A percentile compares a stretch with the other conserved stretches of the same genome.
Conservation (phyloP, 2,329 filamentous ascomycete species). For the Nannizziopsis barbatae region DNA sequence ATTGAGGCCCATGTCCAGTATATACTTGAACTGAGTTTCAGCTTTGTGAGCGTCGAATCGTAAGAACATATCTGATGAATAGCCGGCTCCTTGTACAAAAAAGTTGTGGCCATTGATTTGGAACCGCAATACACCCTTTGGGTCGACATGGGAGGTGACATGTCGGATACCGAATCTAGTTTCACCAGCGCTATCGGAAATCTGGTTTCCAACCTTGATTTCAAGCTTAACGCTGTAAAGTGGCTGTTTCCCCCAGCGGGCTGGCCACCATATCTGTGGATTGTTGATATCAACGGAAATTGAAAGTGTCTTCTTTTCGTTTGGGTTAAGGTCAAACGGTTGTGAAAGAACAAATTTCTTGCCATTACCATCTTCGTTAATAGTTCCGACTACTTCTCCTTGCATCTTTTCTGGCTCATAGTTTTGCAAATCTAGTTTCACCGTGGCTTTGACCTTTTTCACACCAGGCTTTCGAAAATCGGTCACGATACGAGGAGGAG, state of each 20-base stretch:
- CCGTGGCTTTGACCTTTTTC: slow-evolving; percentile 31
- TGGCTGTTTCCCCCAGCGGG: slow-evolving; percentile 40
- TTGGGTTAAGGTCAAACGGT: too few species aligned
- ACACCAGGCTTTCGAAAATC: slow-evolving; percentile 30
- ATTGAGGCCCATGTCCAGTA: slow-evolving; percentile 52
- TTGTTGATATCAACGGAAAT: slow-evolving; percentile 22
- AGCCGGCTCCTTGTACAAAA: slow-evolving; percentile 51
- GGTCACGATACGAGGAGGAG: slow-evolving; percentile 39
- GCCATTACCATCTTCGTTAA: too few species aligned
- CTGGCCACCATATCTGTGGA: slow-evolving; percentile 30
- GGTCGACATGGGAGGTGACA: too few species aligned
- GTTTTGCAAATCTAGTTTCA: slow-evolving; percentile 32
- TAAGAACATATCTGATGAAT: slow-evolving; percentile 51
- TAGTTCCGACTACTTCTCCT: slow-evolving; percentile 22
- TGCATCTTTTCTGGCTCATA: slow-evolving; percentile 19
- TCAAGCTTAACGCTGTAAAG: slow-evolving; percentile 45
- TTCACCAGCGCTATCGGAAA: too few species aligned
- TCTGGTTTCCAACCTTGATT: slow-evolving; percentile 44
- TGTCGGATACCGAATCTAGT: too few species aligned
- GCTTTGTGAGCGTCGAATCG: slow-evolving; percentile 45
- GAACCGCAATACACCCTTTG: too few species aligned
- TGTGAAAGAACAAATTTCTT: too few species aligned
- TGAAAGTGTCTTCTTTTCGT: slow-evolving; percentile 28
- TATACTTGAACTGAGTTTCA: slow-evolving; percentile 40
- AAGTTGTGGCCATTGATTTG: slow-evolving; percentile 34